Conservation (phyloP, 1,284 basidiomycete species). For the Coriolopsis trogii region DNA sequence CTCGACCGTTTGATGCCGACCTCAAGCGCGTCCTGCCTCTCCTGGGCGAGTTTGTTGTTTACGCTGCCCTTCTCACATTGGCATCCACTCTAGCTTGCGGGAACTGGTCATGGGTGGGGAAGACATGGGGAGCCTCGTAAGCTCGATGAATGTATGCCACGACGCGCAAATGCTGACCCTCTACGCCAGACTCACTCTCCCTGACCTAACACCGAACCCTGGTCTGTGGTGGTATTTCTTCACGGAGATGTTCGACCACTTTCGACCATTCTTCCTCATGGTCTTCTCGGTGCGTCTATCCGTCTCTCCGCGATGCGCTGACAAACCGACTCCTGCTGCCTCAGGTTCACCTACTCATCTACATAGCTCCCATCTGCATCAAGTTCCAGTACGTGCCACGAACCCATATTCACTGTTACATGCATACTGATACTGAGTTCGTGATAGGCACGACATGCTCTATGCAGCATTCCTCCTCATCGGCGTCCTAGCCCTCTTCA, state of each 20-base stretch:
- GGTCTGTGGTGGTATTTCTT: conserved; percentile 99
- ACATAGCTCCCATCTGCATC: conserved; percentile 83
- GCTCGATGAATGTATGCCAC: conserved; percentile 31
- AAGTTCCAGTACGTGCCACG: conserved; percentile 76
- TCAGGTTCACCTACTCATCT: conserved; percentile 85
- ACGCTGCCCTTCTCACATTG: conserved; percentile 49
- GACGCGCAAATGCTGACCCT: not conserved
- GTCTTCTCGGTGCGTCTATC: conserved; percentile 80
- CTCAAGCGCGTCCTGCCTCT: conserved; percentile 42
- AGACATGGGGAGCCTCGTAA: conserved; percentile 87
- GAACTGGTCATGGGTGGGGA: conserved; percentile 65
- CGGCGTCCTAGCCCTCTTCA: conserved; percentile 85
- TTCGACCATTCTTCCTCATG: conserved; percentile 93
- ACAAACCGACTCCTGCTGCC: not conserved
- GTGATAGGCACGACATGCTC: conserved; percentile 81
- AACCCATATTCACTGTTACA: not conserved
- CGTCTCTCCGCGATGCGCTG: not conserved
- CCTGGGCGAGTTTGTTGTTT: conserved; percentile 52
- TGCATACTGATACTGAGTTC: not conserved
- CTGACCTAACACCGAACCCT: conserved; percentile 90
- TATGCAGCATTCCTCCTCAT: conserved; percentile 79
- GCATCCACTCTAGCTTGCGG: conserved; percentile 59
- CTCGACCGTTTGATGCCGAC: conserved; percentile 45
- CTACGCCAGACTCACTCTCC: conserved; percentile 46
- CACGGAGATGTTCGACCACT: conserved; percentile 99